Evolutionary conservation across 257 asterid genomes (phyloP).

Genomic region (Plantago major): DNA sequence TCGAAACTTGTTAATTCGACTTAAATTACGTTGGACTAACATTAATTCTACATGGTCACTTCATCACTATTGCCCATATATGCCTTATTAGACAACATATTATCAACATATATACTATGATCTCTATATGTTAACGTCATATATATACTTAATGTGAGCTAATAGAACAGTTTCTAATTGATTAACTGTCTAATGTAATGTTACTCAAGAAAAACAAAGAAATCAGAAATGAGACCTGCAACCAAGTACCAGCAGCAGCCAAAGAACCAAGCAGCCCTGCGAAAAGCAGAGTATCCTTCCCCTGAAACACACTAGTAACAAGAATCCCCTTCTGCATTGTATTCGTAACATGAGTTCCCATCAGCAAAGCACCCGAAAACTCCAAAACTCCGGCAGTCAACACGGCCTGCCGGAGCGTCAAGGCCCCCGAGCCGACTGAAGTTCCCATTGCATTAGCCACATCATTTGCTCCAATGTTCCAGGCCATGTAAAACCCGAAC

Average conservation of each 20-base stretch:
- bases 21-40: too few relatives aligned
- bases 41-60: too few relatives aligned
- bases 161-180: neutral
- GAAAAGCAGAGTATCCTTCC: slow-evolving; percentile 79
- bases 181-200: too few relatives aligned
- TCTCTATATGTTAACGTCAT: too few relatives aligned
- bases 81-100: too few relatives aligned
- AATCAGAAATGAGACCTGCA: too few relatives aligned
- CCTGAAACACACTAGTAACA: slow-evolving; percentile 74
- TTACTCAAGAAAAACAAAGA: too few relatives aligned
- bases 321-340: slow-evolving; percentile 99
- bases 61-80: too few relatives aligned
- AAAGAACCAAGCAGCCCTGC: slow-evolving; percentile 82
- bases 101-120: too few relatives aligned
- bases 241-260: slow-evolving; percentile 99
- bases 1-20: too few relatives aligned
- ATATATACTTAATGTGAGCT: too few relatives aligned
- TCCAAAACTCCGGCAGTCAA: slow-evolving; percentile 80
- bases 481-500: slow-evolving; percentile 94
- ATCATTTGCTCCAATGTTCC: slow-evolving; percentile 97
- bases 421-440: slow-evolving; percentile 93
- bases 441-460: slow-evolving; percentile 99
- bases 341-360: slow-evolving; percentile 91
- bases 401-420: slow-evolving; percentile 79
- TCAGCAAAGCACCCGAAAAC: slow-evolving; percentile 79